Percentiles rank a stretch among this genome's conserved stretches.
Evolutionary conservation across 805 yeast genomes (phyloP).

Genomic region (Torulaspora maleeae): DNA sequence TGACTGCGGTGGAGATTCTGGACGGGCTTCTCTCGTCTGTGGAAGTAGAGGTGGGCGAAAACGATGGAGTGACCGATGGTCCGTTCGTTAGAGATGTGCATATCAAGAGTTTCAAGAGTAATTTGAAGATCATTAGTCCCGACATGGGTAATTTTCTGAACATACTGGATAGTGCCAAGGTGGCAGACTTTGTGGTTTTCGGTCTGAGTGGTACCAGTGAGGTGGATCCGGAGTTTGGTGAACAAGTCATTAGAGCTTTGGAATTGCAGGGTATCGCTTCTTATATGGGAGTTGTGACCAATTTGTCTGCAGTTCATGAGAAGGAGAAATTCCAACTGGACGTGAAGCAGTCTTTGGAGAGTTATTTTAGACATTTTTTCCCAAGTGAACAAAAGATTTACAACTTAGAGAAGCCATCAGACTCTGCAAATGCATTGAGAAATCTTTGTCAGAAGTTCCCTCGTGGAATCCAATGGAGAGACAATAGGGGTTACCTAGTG

Average conservation of each 20-base stretch:
- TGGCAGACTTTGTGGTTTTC: slow-evolving; percentile 84
- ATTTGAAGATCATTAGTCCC: slow-evolving; percentile 67
- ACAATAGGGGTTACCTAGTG: slow-evolving; percentile 79
- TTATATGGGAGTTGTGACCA: slow-evolving; percentile 72
- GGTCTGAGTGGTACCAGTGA: slow-evolving; percentile 86
- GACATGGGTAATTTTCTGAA: slow-evolving; percentile 60
- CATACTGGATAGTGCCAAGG: slow-evolving; percentile 79
- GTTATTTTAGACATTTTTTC: slow-evolving; percentile 69
- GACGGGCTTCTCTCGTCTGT: slow-evolving; percentile 43
- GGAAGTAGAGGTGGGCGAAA: slow-evolving; percentile 35
- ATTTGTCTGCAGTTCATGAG: slow-evolving; percentile 60
- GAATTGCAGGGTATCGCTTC: slow-evolving; percentile 90
- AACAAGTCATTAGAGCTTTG: slow-evolving; percentile 80
- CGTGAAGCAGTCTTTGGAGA: slow-evolving; percentile 56
- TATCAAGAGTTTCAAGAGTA: slow-evolving; percentile 67
- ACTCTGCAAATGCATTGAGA: slow-evolving; percentile 69
- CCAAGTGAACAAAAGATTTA: slow-evolving; percentile 76
- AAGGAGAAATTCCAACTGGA: slow-evolving; percentile 75
- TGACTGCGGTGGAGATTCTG: slow-evolving; percentile 53
- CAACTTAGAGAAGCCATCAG: slow-evolving; percentile 62
- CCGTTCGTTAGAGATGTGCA: slow-evolving; percentile 51
- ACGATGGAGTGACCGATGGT: slow-evolving; percentile 30
- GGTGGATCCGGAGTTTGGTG: slow-evolving; percentile 76
- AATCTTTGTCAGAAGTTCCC: slow-evolving; percentile 82
- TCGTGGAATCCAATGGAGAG: slow-evolving; percentile 84